Conservation (phyloP, 164 flowering plant genomes). For the Tinospora cordifolia region DNA sequence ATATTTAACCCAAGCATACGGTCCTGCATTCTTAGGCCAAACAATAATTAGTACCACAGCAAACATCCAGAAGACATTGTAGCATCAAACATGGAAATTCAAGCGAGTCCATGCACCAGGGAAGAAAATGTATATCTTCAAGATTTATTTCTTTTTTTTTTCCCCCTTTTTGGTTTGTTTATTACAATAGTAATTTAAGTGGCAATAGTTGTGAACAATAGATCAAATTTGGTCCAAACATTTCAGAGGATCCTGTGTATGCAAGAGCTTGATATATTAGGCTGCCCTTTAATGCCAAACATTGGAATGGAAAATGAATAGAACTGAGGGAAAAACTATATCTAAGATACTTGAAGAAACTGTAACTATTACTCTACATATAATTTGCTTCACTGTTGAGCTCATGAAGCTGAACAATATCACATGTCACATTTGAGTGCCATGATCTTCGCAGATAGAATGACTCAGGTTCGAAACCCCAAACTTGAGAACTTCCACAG, state of each 20-base stretch:
- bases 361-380: not conserved
- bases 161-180: too few relatives aligned
- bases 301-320: too few relatives aligned
- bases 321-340: too few relatives aligned
- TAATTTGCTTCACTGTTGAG: not conserved
- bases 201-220: too few relatives aligned
- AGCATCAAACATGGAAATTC: not conserved
- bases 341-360: too few relatives aligned
- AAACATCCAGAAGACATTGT: not conserved
- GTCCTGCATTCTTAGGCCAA: conserved; percentile 44
- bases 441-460: not conserved
- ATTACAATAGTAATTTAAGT: too few relatives aligned
- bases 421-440: not conserved
- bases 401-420: not conserved
- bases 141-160: too few relatives aligned
- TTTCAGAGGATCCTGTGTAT: too few relatives aligned
- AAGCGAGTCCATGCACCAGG: not conserved
- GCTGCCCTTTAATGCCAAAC: too few relatives aligned
- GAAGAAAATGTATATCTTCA: too few relatives aligned
- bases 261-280: too few relatives aligned
- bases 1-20: conserved; percentile 66
- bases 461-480: not conserved
- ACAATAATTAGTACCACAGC: not conserved
- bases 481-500: not conserved
- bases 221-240: too few relatives aligned